Conservation (phyloP, 495 filamentous ascomycete species). For the Beverwykella pulmonaria region DNA sequence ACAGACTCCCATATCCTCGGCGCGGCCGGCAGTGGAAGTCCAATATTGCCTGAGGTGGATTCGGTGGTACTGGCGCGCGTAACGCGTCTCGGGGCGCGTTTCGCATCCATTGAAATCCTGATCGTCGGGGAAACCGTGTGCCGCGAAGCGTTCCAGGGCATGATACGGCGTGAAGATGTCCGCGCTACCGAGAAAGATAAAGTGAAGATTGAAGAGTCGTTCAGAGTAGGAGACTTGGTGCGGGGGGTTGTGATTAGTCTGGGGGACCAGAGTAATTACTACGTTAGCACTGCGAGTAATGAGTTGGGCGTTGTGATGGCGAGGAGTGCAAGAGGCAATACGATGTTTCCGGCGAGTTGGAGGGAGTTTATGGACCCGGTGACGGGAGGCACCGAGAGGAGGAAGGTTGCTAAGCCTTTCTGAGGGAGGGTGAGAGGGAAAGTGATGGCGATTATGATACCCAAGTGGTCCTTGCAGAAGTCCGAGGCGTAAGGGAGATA, state of each 20-base stretch:
- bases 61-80: conserved; percentile 81
- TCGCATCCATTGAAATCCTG: conserved; percentile 81
- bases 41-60: conserved; percentile 78
- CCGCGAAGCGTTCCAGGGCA: conserved; percentile 41
- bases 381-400: conserved; percentile 74
- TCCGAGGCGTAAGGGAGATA: not conserved
- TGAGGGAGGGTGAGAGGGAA: conserved; percentile 50
- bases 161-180: conserved; percentile 80
- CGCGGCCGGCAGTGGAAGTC: conserved; percentile 52
- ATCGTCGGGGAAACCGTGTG: conserved; percentile 65
- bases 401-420: conserved; percentile 93
- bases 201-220: conserved; percentile 86
- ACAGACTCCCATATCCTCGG: conserved; percentile 41
- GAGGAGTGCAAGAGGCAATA: conserved; percentile 80
- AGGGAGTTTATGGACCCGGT: conserved; percentile 84
- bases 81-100: conserved; percentile 76
- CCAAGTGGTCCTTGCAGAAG: not conserved
- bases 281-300: conserved; percentile 84
- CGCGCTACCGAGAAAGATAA: conserved; percentile 93
- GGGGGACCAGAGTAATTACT: conserved; percentile 93
- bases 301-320: conserved; percentile 95
- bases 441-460: not conserved
- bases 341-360: conserved; percentile 92
- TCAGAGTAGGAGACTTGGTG: conserved; percentile 91
- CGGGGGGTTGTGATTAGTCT: conserved; percentile 76